Evolutionary conservation across 1,284 basidiomycete genomes (phyloP).

Genomic region (Malassezia caprae): DNA sequence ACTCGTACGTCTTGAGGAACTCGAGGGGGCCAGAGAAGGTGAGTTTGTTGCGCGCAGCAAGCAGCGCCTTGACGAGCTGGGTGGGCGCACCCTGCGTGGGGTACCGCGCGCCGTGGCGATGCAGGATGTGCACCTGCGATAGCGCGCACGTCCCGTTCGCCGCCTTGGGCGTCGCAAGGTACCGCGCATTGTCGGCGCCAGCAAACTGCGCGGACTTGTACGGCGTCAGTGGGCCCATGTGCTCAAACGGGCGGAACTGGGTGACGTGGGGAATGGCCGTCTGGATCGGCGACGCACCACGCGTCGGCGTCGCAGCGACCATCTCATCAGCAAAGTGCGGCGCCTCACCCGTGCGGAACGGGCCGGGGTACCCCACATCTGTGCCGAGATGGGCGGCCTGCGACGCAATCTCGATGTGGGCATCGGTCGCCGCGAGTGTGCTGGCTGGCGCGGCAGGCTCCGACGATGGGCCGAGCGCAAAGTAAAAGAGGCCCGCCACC

Average conservation of each 20-base stretch:
- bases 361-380: conserved; percentile 37
- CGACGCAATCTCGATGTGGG: conserved; percentile 11
- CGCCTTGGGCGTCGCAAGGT: conserved; percentile 23
- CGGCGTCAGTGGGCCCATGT: conserved; percentile 45
- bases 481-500: conserved; percentile 25
- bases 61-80: background rate
- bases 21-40: conserved; percentile 28
- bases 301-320: conserved; percentile 23
- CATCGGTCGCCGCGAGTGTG: conserved; percentile 28
- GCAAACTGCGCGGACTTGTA: conserved; percentile 36
- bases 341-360: conserved; percentile 28
- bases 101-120: conserved; percentile 44
- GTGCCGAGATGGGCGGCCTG: conserved; percentile 25
- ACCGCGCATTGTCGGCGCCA: conserved; percentile 33
- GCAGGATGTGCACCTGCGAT: conserved; percentile 40
- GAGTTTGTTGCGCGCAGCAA: conserved; percentile 5
- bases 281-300: conserved; percentile 34
- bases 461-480: conserved; percentile 24
- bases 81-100: conserved; percentile 25
- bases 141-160: conserved; percentile 23
- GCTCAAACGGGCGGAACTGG: conserved; percentile 35
- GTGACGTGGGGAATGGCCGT: conserved; percentile 29
- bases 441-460: conserved; percentile 12
- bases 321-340: conserved; percentile 38
- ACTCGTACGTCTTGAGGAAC: conserved; percentile 35